Percentiles rank a stretch among this genome's conserved stretches.
These are phyloP conservation scores for Prunella vulgaris DNA, from an alignment of 257 asterid species.

Conservation along the genomic window DNA sequence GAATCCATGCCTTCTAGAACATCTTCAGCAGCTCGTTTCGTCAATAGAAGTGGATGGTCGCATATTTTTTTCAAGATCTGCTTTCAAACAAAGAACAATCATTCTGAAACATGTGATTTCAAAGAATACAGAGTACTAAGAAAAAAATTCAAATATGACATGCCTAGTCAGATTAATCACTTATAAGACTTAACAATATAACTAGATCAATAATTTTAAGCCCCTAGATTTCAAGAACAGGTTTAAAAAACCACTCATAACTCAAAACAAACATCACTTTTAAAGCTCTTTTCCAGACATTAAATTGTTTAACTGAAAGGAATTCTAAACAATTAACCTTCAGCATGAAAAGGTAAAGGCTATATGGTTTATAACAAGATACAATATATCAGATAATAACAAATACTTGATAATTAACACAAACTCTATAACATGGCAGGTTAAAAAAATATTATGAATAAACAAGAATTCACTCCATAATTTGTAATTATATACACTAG, in stretches of 20 bases:
- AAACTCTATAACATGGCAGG: background rate
- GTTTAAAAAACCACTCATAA: too few species aligned
- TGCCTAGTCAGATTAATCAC: background rate
- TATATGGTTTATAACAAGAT: background rate
- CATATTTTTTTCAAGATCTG: conserved; percentile 94
- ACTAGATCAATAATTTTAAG: conserved; percentile 4
- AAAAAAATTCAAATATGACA: background rate
- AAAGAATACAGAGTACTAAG: conserved; percentile 1
- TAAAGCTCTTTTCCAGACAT: background rate
- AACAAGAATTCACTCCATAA: background rate
- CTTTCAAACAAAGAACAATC: conserved; percentile 12
- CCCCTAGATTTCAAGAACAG: too few species aligned
- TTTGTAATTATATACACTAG: background rate
- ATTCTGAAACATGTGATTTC: conserved; percentile 3
- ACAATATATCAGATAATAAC: conserved; percentile 8
- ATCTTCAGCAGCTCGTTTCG: conserved; percentile 97
- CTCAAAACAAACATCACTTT: too few species aligned
- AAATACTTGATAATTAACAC: background rate
- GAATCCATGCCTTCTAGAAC: conserved; percentile 96
- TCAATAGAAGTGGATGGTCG: conserved; percentile 87
- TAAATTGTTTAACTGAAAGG: background rate
- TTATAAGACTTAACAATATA: background rate
- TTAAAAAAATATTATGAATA: conserved; percentile 3
- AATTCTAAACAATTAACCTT: background rate
- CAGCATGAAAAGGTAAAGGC: background rate